These are phyloP conservation scores for Rosa chinensis DNA, from an alignment of 306 rosid genomes.

Conservation along the genomic window DNA sequence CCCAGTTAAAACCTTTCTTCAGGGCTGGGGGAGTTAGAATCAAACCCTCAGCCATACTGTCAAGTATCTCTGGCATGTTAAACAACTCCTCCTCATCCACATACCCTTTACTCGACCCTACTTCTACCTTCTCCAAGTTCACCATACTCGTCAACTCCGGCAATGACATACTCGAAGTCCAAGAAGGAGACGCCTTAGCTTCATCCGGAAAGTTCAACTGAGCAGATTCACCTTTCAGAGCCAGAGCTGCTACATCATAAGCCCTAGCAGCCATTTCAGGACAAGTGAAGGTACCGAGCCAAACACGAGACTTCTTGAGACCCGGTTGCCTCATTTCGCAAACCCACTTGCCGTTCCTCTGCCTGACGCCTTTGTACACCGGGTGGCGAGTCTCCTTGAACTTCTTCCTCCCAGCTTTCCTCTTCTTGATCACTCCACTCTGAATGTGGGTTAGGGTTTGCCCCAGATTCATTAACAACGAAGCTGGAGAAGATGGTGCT, in stretches of 20 bases:
- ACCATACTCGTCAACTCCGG: constrained; percentile 20
- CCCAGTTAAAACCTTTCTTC: constrained; percentile 41
- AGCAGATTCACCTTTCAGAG: constrained; percentile 47
- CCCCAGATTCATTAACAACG: background rate
- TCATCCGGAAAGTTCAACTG: constrained; percentile 49
- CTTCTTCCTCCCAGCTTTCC: constrained; percentile 65
- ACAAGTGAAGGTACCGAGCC: constrained; percentile 64
- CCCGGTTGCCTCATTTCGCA: constrained; percentile 62
- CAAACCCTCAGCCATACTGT: constrained; percentile 50
- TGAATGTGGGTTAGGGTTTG: background rate
- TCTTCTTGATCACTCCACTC: constrained; percentile 32
- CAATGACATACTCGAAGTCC: background rate
- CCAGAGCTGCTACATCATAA: constrained; percentile 62
- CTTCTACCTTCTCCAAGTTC: constrained; percentile 4
- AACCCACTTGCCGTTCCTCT: constrained; percentile 77
- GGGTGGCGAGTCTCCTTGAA: constrained; percentile 78
- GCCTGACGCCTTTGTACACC: constrained; percentile 59
- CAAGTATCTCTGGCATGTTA: constrained; percentile 45
- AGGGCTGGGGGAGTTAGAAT: constrained; percentile 42
- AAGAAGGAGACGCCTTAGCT: constrained; percentile 18
- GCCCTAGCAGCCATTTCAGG: constrained; percentile 80
- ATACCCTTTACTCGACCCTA: constrained; percentile 8
- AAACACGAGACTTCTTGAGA: constrained; percentile 47
- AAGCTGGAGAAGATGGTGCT: background rate
- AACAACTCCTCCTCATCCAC: constrained; percentile 49